A percentile compares a stretch with the other conserved stretches of the same genome.
These are phyloP conservation scores for Diaporthe citrichinensis DNA, from an alignment of 2,329 filamentous ascomycete genomes.

Conservation along the genomic window DNA sequence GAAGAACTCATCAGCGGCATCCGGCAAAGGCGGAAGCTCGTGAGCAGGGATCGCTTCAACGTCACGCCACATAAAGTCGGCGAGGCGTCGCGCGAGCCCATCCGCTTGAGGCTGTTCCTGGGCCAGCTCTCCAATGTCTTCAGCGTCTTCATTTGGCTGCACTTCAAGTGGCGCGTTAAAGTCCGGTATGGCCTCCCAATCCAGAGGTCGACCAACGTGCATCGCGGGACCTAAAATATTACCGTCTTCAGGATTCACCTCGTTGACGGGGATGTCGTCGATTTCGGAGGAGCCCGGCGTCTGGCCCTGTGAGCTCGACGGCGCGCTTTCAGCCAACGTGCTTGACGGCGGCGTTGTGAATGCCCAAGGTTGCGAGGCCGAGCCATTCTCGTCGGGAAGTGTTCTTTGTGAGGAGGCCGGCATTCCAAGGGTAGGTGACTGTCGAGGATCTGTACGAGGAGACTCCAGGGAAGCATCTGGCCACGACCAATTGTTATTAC, in stretches of 20 bases:
- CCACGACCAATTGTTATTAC: slow-evolving; percentile 74
- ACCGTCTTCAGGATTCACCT: not conserved
- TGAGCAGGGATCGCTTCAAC: slow-evolving; percentile 67
- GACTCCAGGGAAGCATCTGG: slow-evolving; percentile 46
- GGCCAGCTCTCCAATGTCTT: slow-evolving; percentile 21
- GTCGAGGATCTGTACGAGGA: slow-evolving; percentile 21
- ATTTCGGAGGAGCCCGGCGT: slow-evolving; percentile 38
- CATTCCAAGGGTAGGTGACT: not conserved
- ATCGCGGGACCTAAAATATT: not conserved
- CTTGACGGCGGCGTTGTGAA: slow-evolving; percentile 41
- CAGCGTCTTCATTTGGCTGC: slow-evolving; percentile 21
- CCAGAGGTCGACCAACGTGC: slow-evolving; percentile 9
- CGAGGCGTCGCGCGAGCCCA: slow-evolving; percentile 60
- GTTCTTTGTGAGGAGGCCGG: not conserved
- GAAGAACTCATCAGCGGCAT: slow-evolving; percentile 57
- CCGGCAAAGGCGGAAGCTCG: slow-evolving; percentile 60
- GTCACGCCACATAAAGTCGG: slow-evolving; percentile 75
- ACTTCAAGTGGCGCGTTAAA: slow-evolving; percentile 31
- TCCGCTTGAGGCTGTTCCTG: slow-evolving; percentile 48
- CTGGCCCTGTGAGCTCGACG: slow-evolving; percentile 36
- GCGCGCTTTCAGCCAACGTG: slow-evolving; percentile 39
- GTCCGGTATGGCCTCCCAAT: slow-evolving; percentile 39
- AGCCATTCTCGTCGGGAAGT: slow-evolving; percentile 13
- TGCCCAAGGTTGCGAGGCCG: slow-evolving; percentile 20
- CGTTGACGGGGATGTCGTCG: not conserved